Evolutionary conservation across 2,329 filamentous ascomycete genomes (phyloP), one percentile per base, ranked within the genome.

Genomic region (Aspergillus caelatus): DNA sequence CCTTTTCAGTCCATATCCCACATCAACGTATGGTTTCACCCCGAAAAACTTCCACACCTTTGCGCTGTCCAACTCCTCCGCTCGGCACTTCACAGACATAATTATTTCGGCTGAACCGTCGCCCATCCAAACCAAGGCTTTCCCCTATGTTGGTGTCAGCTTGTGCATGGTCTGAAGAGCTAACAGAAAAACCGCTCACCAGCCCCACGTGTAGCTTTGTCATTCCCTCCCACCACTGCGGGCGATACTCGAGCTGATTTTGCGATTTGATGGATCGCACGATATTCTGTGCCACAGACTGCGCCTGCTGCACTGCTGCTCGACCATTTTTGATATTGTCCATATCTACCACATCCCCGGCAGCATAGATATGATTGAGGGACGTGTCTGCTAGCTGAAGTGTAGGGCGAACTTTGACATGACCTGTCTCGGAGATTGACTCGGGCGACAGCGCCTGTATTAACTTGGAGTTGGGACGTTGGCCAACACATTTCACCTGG

Each of bases 291-390:
- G 82, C 82, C 0, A 83, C 86, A 4, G 85, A 69, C 34, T 79
- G 76, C 3, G 83, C 85, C 69, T 90, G 88, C 12, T 80, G 77
- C 52, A 79, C 78, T 0, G 85, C 86, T 0, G 86, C 82, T 11
- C 87, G 80, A 0, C 83, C 85, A 70, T 88, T 88, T 7, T 82
- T 83, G 41, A 78, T 74, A 0, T 78, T 78, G 0, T 81, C 79
- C 1, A 82, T 82, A 30, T 85, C 84, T 4, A 86, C 83, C 5
- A 91, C 85, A 65, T 91, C 88, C 21, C 89, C 89, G n/a, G 86
- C 83, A 1, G 84, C 85, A 68, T 88, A 91, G 2, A 90, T 79
- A 64, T 87, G 82, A 1, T 81, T 78, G 10, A 83, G 77, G 0
- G 65, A 62, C 2, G 79, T 74, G 67, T 86, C 83, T 9, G 75